Evolutionary conservation across 2,329 filamentous ascomycete genomes (phyloP).

Genomic region (Colletotrichum higginsianum): DNA sequence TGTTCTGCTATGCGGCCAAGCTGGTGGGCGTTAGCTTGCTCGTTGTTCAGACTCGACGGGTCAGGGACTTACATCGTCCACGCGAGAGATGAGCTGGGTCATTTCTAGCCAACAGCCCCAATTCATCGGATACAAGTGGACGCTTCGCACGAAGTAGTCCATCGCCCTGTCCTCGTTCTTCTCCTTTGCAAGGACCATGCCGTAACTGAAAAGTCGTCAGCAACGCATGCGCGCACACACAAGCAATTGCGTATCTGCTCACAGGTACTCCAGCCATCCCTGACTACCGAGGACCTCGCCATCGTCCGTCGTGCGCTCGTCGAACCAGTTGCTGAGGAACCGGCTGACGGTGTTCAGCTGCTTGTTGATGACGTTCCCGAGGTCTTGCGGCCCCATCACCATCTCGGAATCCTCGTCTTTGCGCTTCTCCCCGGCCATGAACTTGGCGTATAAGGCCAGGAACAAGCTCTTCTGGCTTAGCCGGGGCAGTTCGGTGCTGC

Average conservation of each 20-base stretch:
- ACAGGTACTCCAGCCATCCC: constrained; percentile 93
- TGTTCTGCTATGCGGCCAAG: constrained; percentile 79
- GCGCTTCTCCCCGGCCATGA: constrained; percentile 93
- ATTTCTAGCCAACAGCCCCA: constrained; percentile 98
- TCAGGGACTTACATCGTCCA: constrained; percentile 79
- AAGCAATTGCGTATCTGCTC: constrained; percentile 46
- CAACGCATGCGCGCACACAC: background rate
- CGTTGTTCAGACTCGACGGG: background rate
- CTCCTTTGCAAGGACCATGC: constrained; percentile 89
- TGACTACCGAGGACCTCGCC: constrained; percentile 76
- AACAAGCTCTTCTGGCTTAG: constrained; percentile 95
- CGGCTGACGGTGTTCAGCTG: constrained; percentile 83
- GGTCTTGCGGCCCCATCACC: constrained; percentile 93
- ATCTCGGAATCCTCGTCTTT: constrained; percentile 98
- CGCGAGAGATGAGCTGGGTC: constrained; percentile 81
- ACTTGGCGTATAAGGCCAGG: constrained; percentile 91
- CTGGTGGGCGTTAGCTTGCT: constrained; percentile 61
- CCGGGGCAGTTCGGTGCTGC: constrained; percentile 59
- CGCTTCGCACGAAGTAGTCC: constrained; percentile 88
- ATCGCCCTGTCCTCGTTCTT: constrained; percentile 91
- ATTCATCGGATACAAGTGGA: constrained; percentile 92
- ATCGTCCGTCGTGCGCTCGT: constrained; percentile 71
- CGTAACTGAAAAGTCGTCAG: constrained; percentile 71
- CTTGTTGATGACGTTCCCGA: constrained; percentile 87
- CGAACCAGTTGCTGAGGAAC: constrained; percentile 86